These are phyloP conservation scores for Xylariaceae sp. DNA, from an alignment of 2,329 filamentous ascomycete species.

Conservation along the genomic window DNA sequence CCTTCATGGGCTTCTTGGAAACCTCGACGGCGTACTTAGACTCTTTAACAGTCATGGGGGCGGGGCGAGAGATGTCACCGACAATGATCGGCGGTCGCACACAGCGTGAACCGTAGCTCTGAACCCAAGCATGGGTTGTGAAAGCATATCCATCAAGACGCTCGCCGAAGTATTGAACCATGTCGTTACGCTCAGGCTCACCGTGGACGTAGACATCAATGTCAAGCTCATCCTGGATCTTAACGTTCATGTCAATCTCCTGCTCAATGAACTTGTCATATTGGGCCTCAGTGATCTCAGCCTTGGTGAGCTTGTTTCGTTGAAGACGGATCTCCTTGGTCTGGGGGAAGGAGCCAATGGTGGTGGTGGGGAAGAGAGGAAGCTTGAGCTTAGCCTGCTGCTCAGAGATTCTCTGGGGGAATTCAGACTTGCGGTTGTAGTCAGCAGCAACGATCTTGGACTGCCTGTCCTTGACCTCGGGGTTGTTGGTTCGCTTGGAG, in stretches of 20 bases:
- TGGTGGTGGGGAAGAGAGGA: conserved; percentile 96
- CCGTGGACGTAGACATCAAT: conserved; percentile 97
- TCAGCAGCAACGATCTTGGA: conserved; percentile 75
- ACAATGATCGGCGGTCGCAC: conserved; percentile 98
- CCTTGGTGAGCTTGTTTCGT: conserved; percentile 98
- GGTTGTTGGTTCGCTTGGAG: conserved; percentile 94
- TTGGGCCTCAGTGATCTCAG: conserved; percentile 84
- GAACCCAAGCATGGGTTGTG: conserved; percentile 98
- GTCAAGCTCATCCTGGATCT: conserved; percentile 96
- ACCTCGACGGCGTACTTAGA: conserved; percentile 96
- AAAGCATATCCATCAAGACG: conserved; percentile 94
- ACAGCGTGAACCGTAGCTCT: conserved; percentile 97
- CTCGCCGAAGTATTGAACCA: conserved; percentile 99
- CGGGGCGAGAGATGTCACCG: conserved; percentile 94
- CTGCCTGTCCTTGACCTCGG: conserved; percentile 95
- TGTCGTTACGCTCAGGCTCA: conserved; percentile 99
- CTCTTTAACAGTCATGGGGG: conserved; percentile 99
- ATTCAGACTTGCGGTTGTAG: conserved; percentile 91
- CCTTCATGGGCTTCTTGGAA: conserved; percentile 99
- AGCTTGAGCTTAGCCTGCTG: conserved; percentile 93
- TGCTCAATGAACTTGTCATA: conserved; percentile 99
- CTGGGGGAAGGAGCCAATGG: conserved; percentile 98
- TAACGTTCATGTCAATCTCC: conserved; percentile 92
- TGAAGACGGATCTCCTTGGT: conserved; percentile 97
- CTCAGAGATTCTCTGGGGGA: conserved; percentile 77